Percentiles rank a stretch among this genome's conserved stretches.
Conservation (phyloP, 305 asterid species). For the Ajuga reptans region DNA sequence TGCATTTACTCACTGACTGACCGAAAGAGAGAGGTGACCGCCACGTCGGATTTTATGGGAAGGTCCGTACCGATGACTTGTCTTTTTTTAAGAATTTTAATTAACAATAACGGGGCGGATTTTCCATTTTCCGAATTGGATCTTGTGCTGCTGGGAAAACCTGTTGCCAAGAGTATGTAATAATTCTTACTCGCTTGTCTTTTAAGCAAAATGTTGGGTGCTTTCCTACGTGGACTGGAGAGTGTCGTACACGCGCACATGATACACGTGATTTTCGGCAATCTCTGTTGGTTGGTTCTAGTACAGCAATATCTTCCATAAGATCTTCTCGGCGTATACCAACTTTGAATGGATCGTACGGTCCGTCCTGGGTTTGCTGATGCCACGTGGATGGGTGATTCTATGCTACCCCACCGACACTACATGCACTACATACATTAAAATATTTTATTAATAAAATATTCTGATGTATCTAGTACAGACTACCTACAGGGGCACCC, state of each 20-base stretch:
- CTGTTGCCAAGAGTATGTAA: background rate
- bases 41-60: conserved; percentile 54
- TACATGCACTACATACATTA: no score
- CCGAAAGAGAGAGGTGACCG: conserved; percentile 37
- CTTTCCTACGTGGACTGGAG: background rate
- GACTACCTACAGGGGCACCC: no score
- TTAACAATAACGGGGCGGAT: background rate
- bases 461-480: no score
- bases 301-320: conserved; percentile 20
- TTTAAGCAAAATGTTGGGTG: conserved; percentile 14
- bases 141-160: conserved; percentile 11
- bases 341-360: conserved; percentile 24
- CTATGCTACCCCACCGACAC: no score
- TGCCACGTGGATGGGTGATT: conserved; percentile 22
- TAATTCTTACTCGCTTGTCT: conserved; percentile 15
- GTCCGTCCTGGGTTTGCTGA: background rate
- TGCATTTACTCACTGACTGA: conserved; percentile 16
- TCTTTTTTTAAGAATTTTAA: background rate
- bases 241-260: conserved; percentile 1
- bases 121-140: background rate
- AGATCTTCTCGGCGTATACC: conserved; percentile 15
- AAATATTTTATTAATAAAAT: no score
- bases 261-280: background rate
- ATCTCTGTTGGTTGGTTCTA: background rate
- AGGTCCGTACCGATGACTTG: conserved; percentile 39